Conservation (phyloP, 2,329 filamentous ascomycete species). For the Ophiostoma tasmaniense region DNA sequence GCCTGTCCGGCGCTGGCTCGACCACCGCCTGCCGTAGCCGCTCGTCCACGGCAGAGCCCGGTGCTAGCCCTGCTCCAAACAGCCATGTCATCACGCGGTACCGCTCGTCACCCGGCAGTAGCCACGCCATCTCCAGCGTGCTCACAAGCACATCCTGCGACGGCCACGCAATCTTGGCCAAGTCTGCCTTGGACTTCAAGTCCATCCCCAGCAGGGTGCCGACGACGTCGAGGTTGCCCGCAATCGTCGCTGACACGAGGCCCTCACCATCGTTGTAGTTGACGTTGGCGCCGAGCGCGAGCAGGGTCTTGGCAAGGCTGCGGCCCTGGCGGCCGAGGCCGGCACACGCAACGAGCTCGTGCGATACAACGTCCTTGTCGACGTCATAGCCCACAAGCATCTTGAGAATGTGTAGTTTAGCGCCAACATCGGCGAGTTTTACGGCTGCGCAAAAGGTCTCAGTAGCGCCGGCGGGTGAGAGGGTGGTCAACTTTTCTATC, state of each 20-base stretch:
- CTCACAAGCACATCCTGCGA: background rate
- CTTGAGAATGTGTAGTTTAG: background rate
- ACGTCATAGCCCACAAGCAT: background rate
- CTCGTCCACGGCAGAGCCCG: background rate
- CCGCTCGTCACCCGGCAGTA: background rate
- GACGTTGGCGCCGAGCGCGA: background rate
- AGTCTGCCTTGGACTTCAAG: background rate
- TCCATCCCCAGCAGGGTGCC: background rate
- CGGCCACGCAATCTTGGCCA: background rate
- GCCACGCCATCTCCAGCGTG: background rate
- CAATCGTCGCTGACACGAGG: background rate
- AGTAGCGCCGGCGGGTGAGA: background rate
- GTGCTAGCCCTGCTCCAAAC: background rate
- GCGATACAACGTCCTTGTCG: background rate
- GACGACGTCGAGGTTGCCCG: background rate
- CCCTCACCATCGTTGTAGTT: background rate
- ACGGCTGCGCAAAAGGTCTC: background rate
- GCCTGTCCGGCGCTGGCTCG: background rate
- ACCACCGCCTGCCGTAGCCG: background rate
- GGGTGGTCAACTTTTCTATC: background rate
- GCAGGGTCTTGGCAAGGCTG: background rate
- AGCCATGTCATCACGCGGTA: background rate
- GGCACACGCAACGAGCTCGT: background rate
- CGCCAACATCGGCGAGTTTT: background rate
- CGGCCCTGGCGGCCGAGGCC: background rate